Base-by-base conservation (phyloP, 345 rosid genomes). In the Erucastrum elatum region DNA sequence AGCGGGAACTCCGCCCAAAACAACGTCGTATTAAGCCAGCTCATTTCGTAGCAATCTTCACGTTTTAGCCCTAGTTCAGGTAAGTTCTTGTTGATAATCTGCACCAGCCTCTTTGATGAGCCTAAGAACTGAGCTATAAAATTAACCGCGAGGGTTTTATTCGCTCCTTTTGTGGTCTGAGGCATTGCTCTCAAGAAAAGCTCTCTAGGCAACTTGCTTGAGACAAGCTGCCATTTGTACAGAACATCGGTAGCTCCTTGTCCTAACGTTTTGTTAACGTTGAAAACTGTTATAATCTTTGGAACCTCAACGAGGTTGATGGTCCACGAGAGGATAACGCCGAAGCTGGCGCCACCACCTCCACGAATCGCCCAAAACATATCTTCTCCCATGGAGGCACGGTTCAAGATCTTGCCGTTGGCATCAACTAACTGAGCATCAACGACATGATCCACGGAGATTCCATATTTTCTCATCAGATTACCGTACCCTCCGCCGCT, bases 281-380 rank as follows among this genome's bases (percentile, higher is more conserved):
- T 63, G 26, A 87, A 87, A 12, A 82, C 82, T 0, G 89, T 88
- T 3, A 87, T 72, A 8, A 3, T 82, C 56, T 69, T 12, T 3
- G 94, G 94, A 2, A 90, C 88, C 0, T 46, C 65, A 25, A 90
- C 91, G 21, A 89, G 68, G 8, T 82, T 87, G 12, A 89, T 67
- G 35, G 79, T 82, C 80, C 81, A 90, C 0, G 88, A 68, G 39
- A 86, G 82, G 46, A 88, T 79, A 58, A 88, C 80, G 0, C 90
- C 89, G 3, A 90, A 88, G 71, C 88, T 90, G 0, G 83, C 86
- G 1, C 88, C 91, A 0, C 89, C 94, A 4, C 91, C 90, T 0
- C 91, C 94, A 0, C 84, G 74, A n/a, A 90, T 86, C 0, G 93
- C 93, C 91, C 88, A 89, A 34, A 87, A 87, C 0, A 87, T 30